Percentiles rank a stretch among this genome's conserved stretches.
Conservation (phyloP, 2,329 filamentous ascomycete genomes). For the Trichoderma aggressivum region DNA sequence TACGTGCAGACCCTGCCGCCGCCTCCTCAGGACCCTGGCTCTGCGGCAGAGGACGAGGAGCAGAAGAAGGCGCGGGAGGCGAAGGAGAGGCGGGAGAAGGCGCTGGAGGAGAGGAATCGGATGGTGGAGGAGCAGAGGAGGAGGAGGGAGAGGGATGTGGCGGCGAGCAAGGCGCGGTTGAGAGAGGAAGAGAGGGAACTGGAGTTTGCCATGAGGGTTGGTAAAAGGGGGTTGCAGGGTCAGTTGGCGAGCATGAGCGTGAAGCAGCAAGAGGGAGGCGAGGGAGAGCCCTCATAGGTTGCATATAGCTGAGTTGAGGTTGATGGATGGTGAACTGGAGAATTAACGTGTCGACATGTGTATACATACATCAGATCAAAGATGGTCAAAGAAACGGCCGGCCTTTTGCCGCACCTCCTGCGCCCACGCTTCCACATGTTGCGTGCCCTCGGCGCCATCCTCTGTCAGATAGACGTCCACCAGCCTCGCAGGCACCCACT, state of each 20-base stretch:
- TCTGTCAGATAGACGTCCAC: constrained; percentile 56
- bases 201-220: constrained; percentile 65
- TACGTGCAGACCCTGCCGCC: constrained; percentile 63
- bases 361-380: constrained; percentile 28
- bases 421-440: constrained; percentile 42
- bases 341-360: not conserved
- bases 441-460: constrained; percentile 41
- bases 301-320: not conserved
- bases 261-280: constrained; percentile 26
- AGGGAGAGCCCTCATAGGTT: constrained; percentile 22
- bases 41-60: constrained; percentile 49
- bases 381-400: constrained; percentile 41
- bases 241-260: constrained; percentile 47
- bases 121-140: constrained; percentile 62
- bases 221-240: constrained; percentile 61
- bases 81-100: constrained; percentile 59
- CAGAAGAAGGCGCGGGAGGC: constrained; percentile 49
- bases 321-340: not conserved
- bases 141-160: constrained; percentile 56
- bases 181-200: constrained; percentile 66
- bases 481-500: constrained; percentile 53
- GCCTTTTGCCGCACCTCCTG: constrained; percentile 35
- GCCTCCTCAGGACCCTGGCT: constrained; percentile 45
- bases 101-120: constrained; percentile 62
- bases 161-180: constrained; percentile 58